Percentiles rank a stretch among this genome's conserved stretches.
Conservation (phyloP, 306 rosid genomes). For the Rosa chinensis region DNA sequence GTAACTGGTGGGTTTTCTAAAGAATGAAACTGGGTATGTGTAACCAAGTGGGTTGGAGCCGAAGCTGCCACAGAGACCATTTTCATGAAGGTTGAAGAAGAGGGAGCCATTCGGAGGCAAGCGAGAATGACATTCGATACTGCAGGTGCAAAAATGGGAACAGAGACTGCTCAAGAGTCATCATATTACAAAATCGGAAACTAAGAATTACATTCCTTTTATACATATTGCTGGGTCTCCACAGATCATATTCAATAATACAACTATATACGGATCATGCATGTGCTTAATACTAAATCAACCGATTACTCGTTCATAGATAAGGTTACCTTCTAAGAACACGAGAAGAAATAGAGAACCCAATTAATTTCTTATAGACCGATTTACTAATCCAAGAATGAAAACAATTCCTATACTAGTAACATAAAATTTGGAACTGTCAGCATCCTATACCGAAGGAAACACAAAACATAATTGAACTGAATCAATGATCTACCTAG, state of each 20-base stretch:
- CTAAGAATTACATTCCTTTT: too few species aligned
- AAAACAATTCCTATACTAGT: constrained; percentile 10
- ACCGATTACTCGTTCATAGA: neutral
- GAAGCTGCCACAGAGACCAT: constrained; percentile 39
- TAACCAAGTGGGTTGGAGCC: constrained; percentile 12
- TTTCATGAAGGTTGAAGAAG: constrained; percentile 27
- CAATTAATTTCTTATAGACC: constrained; percentile 6
- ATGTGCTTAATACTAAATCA: too few species aligned
- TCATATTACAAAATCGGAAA: too few species aligned
- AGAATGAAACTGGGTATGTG: neutral
- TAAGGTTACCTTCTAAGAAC: too few species aligned
- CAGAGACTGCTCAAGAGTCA: neutral
- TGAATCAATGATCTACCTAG: constrained; percentile 27
- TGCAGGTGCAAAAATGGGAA: neutral
- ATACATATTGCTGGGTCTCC: neutral
- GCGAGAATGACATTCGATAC: constrained; percentile 5
- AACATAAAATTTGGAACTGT: constrained; percentile 27
- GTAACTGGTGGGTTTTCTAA: constrained; percentile 27
- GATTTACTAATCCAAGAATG: constrained; percentile 33
- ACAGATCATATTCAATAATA: neutral
- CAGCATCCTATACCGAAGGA: constrained; percentile 21
- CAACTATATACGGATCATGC: neutral
- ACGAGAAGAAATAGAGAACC: neutral
- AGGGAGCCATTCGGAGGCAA: constrained; percentile 23
- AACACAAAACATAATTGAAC: constrained; percentile 24